Evolutionary conservation across 345 rosid species (phyloP).

Genomic region (Eucalyptus leucophloia): DNA sequence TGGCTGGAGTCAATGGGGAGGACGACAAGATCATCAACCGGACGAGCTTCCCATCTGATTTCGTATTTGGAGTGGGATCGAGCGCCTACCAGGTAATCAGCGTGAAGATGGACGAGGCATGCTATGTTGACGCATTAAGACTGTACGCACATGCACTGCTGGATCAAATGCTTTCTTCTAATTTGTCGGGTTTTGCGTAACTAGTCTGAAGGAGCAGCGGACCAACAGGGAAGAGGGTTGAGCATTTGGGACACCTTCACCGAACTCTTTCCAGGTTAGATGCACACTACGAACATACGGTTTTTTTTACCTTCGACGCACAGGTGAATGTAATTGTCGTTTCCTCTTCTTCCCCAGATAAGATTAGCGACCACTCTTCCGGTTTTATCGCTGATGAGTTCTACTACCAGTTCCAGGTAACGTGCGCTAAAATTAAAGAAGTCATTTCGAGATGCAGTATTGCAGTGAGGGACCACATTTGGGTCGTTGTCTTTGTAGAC

Average conservation of each 20-base stretch:
- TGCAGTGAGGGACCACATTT: neutral
- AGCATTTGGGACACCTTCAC: slow-evolving; percentile 10
- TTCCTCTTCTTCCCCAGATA: neutral
- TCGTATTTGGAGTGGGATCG: slow-evolving; percentile 5
- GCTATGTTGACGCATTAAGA: neutral
- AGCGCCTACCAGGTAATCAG: slow-evolving; percentile 5
- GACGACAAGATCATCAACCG: neutral
- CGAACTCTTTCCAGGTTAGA: neutral
- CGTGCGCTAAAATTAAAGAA: neutral
- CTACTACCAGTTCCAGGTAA: slow-evolving; percentile 25
- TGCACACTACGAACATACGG: neutral
- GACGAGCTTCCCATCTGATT: slow-evolving; percentile 1
- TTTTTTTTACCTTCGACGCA: neutral
- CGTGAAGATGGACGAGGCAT: neutral
- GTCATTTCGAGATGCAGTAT: neutral
- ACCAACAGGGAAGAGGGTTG: neutral
- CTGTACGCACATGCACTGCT: neutral
- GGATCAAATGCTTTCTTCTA: neutral
- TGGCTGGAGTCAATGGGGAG: neutral
- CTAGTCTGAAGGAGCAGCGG: slow-evolving; percentile 13
- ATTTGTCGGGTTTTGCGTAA: neutral
- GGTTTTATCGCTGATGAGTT: slow-evolving; percentile 27
- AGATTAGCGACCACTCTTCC: neutral
- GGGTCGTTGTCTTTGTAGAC: neutral
- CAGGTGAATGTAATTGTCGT: neutral